These are phyloP conservation scores for Thielaviopsis euricoi DNA, from an alignment of 2,329 filamentous ascomycete genomes.

Conservation along the genomic window DNA sequence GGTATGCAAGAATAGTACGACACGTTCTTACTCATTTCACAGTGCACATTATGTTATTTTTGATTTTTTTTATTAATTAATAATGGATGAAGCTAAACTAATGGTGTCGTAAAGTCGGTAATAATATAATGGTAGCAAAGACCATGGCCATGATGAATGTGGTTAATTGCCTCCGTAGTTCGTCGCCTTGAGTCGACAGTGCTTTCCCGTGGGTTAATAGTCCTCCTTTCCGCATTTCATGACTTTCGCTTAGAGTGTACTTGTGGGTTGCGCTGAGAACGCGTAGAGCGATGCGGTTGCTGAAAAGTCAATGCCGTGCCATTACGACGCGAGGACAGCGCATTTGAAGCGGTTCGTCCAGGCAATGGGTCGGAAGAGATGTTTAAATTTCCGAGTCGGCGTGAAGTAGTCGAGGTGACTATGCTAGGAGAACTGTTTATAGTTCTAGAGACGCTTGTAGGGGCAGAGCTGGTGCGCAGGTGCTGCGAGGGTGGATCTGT, in stretches of 20 bases:
- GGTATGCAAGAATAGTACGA: too few relatives aligned
- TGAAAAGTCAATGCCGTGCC: neutral
- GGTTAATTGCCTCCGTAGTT: too few relatives aligned
- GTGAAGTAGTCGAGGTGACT: neutral
- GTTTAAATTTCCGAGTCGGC: neutral
- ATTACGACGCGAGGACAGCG: neutral
- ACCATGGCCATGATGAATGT: too few relatives aligned
- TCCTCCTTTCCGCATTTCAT: neutral
- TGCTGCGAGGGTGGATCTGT: neutral
- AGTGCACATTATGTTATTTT: too few relatives aligned
- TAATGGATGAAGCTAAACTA: too few relatives aligned
- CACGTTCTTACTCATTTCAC: too few relatives aligned
- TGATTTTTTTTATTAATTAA: too few relatives aligned
- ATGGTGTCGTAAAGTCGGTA: too few relatives aligned
- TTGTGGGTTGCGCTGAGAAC: neutral
- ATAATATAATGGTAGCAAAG: too few relatives aligned
- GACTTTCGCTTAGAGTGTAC: neutral
- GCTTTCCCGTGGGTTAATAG: too few relatives aligned
- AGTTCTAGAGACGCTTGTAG: neutral
- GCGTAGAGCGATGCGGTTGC: neutral
- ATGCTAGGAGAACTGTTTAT: neutral
- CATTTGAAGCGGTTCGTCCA: neutral
- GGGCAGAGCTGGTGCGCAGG: neutral
- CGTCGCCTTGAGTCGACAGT: too few relatives aligned
- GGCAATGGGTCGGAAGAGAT: neutral